These are phyloP conservation scores for Trapa bicornis DNA, from an alignment of 345 rosid genomes.

Conservation along the genomic window DNA sequence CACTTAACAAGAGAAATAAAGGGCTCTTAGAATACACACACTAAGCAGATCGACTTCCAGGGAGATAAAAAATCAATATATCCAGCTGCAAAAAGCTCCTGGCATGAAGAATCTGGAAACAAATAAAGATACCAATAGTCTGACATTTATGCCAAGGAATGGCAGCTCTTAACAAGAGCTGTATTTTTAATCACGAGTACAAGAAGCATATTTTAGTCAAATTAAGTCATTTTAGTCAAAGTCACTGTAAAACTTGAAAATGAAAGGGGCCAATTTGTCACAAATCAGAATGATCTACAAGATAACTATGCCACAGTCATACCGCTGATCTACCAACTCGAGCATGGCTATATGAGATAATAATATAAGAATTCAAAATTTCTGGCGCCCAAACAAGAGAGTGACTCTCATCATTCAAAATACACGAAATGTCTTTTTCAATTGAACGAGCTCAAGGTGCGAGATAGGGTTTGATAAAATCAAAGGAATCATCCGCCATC, in stretches of 20 bases:
- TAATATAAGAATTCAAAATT: neutral
- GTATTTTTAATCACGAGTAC: neutral
- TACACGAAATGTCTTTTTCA: neutral
- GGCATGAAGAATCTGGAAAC: neutral
- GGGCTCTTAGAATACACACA: neutral
- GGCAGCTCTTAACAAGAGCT: neutral
- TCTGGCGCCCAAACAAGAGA: neutral
- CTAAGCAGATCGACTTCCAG: neutral
- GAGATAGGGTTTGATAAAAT: slow-evolving; percentile 3
- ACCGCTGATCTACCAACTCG: neutral
- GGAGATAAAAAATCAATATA: neutral
- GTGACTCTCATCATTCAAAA: neutral
- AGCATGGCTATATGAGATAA: neutral
- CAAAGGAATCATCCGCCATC: neutral
- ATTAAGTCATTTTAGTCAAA: neutral
- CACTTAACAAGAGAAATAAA: neutral
- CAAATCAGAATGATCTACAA: neutral
- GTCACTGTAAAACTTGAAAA: neutral
- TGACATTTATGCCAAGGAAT: neutral
- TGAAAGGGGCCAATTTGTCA: neutral
- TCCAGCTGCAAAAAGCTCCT: neutral
- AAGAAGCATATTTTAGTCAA: neutral
- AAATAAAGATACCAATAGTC: neutral
- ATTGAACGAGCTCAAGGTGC: neutral
- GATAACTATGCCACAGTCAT: neutral